These are phyloP conservation scores for Pilatotrama ljubarskyi DNA, from an alignment of 768 basidiomycete genomes.

Conservation along the genomic window DNA sequence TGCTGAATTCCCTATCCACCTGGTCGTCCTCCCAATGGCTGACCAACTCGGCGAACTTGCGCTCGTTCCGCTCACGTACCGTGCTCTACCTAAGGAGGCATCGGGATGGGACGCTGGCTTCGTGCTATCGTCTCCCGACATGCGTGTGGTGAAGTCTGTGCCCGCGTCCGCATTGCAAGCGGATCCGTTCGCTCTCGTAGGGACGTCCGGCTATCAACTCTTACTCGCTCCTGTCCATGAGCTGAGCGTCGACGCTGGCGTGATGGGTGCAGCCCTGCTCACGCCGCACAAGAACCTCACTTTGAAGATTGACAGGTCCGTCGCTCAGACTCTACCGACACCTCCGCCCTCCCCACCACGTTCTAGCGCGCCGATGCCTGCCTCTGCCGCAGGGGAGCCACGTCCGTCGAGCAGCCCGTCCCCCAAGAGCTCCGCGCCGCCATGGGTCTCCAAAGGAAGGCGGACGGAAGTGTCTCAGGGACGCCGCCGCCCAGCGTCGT, in stretches of 20 bases:
- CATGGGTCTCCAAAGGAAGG: background rate
- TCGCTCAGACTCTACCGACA: conserved; percentile 18
- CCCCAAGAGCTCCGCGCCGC: background rate
- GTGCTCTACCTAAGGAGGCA: conserved; percentile 1
- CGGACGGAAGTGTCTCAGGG: background rate
- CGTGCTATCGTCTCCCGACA: background rate
- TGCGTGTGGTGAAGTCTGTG: background rate
- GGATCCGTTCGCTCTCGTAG: background rate
- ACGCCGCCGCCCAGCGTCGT: background rate
- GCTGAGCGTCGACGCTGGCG: background rate
- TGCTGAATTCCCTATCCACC: conserved; percentile 3
- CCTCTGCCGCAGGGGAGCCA: background rate
- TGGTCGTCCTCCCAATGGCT: conserved; percentile 12
- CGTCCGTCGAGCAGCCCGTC: background rate
- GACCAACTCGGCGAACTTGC: conserved; percentile 2
- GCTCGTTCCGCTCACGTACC: background rate
- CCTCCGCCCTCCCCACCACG: conserved; percentile 28
- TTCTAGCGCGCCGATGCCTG: background rate
- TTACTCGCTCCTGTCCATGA: conserved; percentile 17
- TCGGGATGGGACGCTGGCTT: background rate
- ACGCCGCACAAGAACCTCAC: conserved; percentile 8
- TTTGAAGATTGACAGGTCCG: conserved; percentile 3
- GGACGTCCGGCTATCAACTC: conserved; percentile 14
- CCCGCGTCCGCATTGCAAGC: background rate
- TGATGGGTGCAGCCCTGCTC: conserved; percentile 14